Conservation (phyloP, 1,139 yeast genomes). For the Saccharomycopsis hybrid region DNA sequence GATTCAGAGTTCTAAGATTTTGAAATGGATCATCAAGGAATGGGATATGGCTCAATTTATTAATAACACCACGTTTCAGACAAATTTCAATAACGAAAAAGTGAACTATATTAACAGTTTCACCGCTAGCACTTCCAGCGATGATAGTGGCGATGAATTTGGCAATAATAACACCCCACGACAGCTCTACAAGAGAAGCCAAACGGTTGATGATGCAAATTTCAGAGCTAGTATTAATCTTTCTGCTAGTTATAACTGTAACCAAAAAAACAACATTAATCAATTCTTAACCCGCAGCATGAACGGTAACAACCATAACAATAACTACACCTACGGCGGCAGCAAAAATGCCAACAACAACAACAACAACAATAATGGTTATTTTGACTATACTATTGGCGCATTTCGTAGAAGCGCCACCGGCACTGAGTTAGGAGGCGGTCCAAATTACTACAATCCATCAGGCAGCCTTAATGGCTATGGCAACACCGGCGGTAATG, state of each 20-base stretch:
- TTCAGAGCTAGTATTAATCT: conserved; percentile 15
- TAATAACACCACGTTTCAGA: conserved; percentile 19
- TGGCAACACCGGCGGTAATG: no score
- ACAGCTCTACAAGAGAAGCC: background rate
- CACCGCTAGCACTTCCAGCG: conserved; percentile 1
- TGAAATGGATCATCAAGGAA: conserved; percentile 49
- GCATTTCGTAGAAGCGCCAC: conserved; percentile 4
- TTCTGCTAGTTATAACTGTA: background rate
- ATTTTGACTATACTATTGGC: conserved; percentile 16
- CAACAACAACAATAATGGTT: conserved; percentile 2
- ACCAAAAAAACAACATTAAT: conserved; percentile 5
- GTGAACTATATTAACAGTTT: conserved; percentile 13
- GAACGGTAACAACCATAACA: background rate
- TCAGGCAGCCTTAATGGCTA: no score
- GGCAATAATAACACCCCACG: background rate
- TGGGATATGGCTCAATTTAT: conserved; percentile 38
- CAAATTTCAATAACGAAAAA: conserved; percentile 17
- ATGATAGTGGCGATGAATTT: background rate
- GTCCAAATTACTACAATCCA: background rate
- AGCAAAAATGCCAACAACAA: background rate
- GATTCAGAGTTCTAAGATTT: conserved; percentile 37
- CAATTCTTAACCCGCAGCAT: background rate
- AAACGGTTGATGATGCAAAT: conserved; percentile 1
- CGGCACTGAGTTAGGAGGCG: conserved; percentile 5
- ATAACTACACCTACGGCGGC: background rate